A percentile compares a stretch with the other conserved stretches of the same genome.
Conservation (phyloP, 176 grass and related monocot genomes). For the Phoenix dactylifera region DNA sequence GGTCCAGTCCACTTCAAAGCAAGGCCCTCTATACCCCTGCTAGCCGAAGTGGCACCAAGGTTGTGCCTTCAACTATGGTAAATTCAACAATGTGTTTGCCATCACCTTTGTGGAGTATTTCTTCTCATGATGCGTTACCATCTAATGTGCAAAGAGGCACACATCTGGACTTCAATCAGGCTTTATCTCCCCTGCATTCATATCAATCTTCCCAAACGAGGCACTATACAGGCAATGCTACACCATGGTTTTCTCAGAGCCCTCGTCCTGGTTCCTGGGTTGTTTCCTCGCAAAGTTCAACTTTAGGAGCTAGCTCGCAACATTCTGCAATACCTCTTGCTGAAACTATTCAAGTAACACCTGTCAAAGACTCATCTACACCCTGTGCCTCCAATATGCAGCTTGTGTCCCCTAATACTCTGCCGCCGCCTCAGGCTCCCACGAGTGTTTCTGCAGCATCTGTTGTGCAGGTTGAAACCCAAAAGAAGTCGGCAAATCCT, state of each 20-base stretch:
- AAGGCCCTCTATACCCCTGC: constrained; percentile 23
- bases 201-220: constrained; percentile 56
- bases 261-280: constrained; percentile 46
- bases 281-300: constrained; percentile 51
- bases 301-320: constrained; percentile 63
- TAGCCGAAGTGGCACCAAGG: constrained; percentile 47
- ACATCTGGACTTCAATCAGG: constrained; percentile 72
- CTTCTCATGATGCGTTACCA: constrained; percentile 31
- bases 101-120: constrained; percentile 36
- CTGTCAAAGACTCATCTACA: constrained; percentile 40
- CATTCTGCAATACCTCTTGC: constrained; percentile 27
- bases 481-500: constrained; percentile 47
- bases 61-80: constrained; percentile 15
- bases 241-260: constrained; percentile 58
- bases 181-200: constrained; percentile 47
- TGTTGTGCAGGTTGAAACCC: constrained; percentile 29
- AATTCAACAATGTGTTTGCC: constrained; percentile 28
- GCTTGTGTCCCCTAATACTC: constrained; percentile 31
- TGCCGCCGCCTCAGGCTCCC: constrained; percentile 28
- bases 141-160: constrained; percentile 57
- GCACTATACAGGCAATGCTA: constrained; percentile 32
- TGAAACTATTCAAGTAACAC: constrained; percentile 52
- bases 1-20: constrained; percentile 26
- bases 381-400: constrained; percentile 27
- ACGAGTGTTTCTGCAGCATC: constrained; percentile 29